Evolutionary conservation across 2,329 filamentous ascomycete genomes (phyloP), one percentile per base, ranked within the genome.

Genomic region (Polychaeton citri): DNA sequence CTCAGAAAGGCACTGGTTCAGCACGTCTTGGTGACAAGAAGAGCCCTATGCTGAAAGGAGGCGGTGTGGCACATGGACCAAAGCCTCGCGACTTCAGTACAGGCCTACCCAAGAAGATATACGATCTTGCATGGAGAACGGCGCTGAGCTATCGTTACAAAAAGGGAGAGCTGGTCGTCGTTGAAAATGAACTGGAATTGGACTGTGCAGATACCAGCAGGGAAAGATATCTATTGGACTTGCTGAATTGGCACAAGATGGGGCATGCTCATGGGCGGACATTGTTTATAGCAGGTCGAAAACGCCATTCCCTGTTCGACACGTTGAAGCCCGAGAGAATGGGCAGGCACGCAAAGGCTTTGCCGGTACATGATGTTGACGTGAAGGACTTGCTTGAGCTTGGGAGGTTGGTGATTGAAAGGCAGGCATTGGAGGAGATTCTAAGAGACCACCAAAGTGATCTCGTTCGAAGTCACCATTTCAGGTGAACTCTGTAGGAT

Each of bases 81-180:
- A 79, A 87, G 50, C 87, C 87, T 18, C 74, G 90, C 57, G 85
- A 96, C 63, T 98, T 98, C 55, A 74, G 75, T 41, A 92, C 87
- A 16, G 72, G 72, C 12, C 68, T 98, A 37, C 86, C 81, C 50
- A 72, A 72, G 55, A 96, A 96, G 66, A 75, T 94, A 33, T 98
- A 98, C 65, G 87, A 96, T 61, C 71, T 92, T 50, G 90, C 90
- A 7, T 96, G 85, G 84, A 76, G 90, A 55, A 96, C 82, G 30
- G 90, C 90, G 8, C 71, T 98, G 45, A 90, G 81, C 53, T 93
- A 94, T 66, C 77, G 90, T 41, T 96, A 90, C 63, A 71, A 79
- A 46, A 76, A 78, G 46, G 90, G 87, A 33, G 84, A 96, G 65
- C 65, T 98, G 51, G 67, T 95, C 45, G 75, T 98, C 30, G 78